These are phyloP conservation scores for Pichia sp. DNA, from an alignment of 1,139 yeast species.

Conservation along the genomic window DNA sequence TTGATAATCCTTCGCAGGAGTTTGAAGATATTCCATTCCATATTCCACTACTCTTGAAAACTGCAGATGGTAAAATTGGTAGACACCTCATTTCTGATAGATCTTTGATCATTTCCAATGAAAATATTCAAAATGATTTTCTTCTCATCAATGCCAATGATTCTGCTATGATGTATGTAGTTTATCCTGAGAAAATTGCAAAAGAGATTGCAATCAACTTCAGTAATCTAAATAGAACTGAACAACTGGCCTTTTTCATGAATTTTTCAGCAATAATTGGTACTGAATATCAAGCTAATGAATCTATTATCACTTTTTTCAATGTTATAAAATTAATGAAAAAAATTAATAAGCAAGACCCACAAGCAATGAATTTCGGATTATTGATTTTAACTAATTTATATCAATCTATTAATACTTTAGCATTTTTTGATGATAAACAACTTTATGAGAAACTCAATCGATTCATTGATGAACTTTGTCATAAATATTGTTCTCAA, in stretches of 20 bases:
- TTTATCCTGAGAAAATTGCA: conserved; percentile 20
- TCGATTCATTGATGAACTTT: conserved; percentile 19
- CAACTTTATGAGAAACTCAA: conserved; percentile 24
- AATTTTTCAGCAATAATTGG: conserved; percentile 34
- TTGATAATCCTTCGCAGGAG: conserved; percentile 28
- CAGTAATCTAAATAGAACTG: conserved; percentile 27
- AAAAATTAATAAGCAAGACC: conserved; percentile 20
- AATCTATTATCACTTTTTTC: conserved; percentile 31
- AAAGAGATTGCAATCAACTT: conserved; percentile 16
- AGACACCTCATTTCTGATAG: conserved; percentile 45
- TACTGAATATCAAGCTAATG: conserved; percentile 24
- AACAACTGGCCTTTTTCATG: conserved; percentile 32
- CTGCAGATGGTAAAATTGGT: conserved; percentile 32
- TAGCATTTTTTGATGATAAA: conserved; percentile 24
- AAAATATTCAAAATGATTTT: conserved; percentile 22
- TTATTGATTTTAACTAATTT: conserved; percentile 33
- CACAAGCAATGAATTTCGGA: conserved; percentile 24
- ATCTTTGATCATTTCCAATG: conserved; percentile 31
- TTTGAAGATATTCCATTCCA: conserved; percentile 44
- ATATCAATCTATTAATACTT: conserved; percentile 25
- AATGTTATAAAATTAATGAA: conserved; percentile 28
- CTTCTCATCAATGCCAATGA: conserved; percentile 39
- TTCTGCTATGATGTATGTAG: conserved; percentile 31
- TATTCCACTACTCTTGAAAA: conserved; percentile 44
- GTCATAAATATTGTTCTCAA: conserved; percentile 19